Percentiles rank a stretch among this genome's conserved stretches.
phyloP scores from a whole-genome alignment of 371 early-diverging fungal genomes.

The Batkoa obscura region DNA sequence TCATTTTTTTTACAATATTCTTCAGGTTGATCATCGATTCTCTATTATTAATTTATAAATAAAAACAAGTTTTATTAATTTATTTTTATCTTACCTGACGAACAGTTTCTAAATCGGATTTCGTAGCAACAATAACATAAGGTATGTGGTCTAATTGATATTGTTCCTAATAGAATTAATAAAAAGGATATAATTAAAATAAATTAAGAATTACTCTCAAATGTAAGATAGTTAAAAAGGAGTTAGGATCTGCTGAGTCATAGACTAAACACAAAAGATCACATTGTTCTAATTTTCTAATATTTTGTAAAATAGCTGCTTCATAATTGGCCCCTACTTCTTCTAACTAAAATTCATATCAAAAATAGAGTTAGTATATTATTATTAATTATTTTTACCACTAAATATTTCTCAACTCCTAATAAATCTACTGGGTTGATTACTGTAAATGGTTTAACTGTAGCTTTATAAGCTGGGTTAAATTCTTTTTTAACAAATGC shows the following conservation, averaged over 20 bases:
- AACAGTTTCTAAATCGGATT: constrained; percentile 79
- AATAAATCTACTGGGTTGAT: constrained; percentile 89
- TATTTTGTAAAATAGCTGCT: constrained; percentile 55
- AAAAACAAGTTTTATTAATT: background rate
- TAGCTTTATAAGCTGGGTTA: constrained; percentile 46
- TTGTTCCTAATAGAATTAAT: constrained; percentile 27
- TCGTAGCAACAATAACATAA: constrained; percentile 79
- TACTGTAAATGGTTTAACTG: constrained; percentile 50
- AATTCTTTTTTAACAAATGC: constrained; percentile 71
- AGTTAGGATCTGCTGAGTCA: constrained; percentile 81
- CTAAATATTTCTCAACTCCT: constrained; percentile 81
- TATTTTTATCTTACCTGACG: constrained; percentile 25
- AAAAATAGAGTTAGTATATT: background rate
- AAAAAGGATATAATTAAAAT: background rate
- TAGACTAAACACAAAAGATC: constrained; percentile 88
- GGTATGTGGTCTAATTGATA: constrained; percentile 71
- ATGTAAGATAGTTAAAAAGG: constrained; percentile 75
- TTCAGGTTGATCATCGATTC: constrained; percentile 70
- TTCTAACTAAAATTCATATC: constrained; percentile 42
- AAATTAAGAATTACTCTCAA: constrained; percentile 33
- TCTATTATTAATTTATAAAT: background rate
- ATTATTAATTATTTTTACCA: constrained; percentile 26
- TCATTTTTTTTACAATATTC: constrained; percentile 73
- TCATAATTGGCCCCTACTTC: constrained; percentile 66
- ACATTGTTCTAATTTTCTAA: constrained; percentile 58